Evolutionary conservation across 805 yeast species (phyloP), one percentile per base, ranked within the genome.

Genomic region (Limtongia smithiae): DNA sequence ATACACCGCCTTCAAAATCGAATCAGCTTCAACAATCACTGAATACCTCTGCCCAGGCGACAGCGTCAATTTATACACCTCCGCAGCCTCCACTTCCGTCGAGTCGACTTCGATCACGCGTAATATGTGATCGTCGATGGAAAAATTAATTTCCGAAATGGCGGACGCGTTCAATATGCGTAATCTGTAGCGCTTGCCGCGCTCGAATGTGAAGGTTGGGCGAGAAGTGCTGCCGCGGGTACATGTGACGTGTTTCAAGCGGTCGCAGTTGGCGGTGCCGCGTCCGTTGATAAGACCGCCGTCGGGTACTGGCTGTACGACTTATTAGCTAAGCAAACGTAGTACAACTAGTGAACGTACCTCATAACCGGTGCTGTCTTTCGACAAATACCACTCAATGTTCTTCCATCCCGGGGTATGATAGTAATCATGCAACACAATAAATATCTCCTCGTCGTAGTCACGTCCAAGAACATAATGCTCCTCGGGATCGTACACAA

Each of bases 31-130:
- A n/a, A 51, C 55, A n/a, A 54, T 32, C 12, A 35, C 50, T 2
- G 56, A 46, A 33, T 53, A 53, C 17, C 55, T 37, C 43, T 53
- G 57, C 3, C 55, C 57, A n/a, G 57, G 57, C 15, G 53, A 24
- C 5, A 50, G 31, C 4, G 46, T 33, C 12, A 51, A 17, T 28
- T 15, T 32, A 20, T 54, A 40, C 15, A 41, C 40, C 2, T 30
- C 15, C 9, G 15, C 17, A 2, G 15, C 32, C 25, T 50, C 46
- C 5, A 51, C 44, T 25, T 54, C 55, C 11, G 44, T 51, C n/a
- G 56, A 37, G 25, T 54, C 58, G 11, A 41, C 56, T 51, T 54
- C 58, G 28, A 54, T 44, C 3, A 54, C 41, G 30, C 25, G 24
- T 15, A 54, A 27, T 5, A 22, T 25, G 34, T 50, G 58, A 17